Evolutionary conservation across 768 basidiomycete species (phyloP).

Genomic region (Pisolithus sp.): DNA sequence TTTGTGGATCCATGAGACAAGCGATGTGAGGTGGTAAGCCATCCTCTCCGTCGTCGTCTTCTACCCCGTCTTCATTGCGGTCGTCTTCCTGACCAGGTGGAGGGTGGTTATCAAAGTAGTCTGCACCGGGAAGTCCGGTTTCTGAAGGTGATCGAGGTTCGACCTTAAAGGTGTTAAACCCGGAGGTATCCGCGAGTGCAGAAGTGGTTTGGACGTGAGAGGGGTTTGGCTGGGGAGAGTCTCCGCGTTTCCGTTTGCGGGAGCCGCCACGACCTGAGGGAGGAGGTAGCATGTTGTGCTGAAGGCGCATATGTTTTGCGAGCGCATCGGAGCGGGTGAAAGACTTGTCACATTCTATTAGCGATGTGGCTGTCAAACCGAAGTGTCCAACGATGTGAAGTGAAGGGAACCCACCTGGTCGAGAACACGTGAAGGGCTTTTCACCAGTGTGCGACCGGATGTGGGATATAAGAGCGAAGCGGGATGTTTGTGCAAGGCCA

Average conservation of each 20-base stretch:
- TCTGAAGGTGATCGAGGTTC: conserved; percentile 44
- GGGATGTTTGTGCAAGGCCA: conserved; percentile 79
- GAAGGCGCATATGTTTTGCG: conserved; percentile 86
- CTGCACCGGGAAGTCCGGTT: conserved; percentile 23
- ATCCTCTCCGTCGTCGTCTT: conserved; percentile 35
- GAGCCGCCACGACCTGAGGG: conserved; percentile 65
- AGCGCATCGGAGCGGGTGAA: conserved; percentile 95
- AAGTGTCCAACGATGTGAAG: not conserved
- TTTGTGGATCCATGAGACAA: conserved; percentile 45
- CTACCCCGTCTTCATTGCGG: conserved; percentile 11
- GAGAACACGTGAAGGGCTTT: conserved; percentile 81
- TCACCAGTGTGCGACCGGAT: conserved; percentile 91
- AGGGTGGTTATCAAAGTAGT: conserved; percentile 27
- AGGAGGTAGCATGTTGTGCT: conserved; percentile 74
- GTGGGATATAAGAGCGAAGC: conserved; percentile 88
- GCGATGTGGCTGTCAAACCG: not conserved
- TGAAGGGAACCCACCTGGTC: conserved; percentile 52
- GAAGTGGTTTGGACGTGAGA: conserved; percentile 8
- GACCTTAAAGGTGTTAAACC: conserved; percentile 60
- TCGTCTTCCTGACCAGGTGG: conserved; percentile 12
- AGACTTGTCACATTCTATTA: conserved; percentile 83
- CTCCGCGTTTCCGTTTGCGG: conserved; percentile 63
- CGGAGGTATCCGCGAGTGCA: conserved; percentile 11
- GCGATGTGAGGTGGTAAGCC: conserved; percentile 50
- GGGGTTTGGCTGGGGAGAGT: conserved; percentile 20